Conservation (phyloP, 2,329 filamentous ascomycete genomes). For the Claviceps pusilla region DNA sequence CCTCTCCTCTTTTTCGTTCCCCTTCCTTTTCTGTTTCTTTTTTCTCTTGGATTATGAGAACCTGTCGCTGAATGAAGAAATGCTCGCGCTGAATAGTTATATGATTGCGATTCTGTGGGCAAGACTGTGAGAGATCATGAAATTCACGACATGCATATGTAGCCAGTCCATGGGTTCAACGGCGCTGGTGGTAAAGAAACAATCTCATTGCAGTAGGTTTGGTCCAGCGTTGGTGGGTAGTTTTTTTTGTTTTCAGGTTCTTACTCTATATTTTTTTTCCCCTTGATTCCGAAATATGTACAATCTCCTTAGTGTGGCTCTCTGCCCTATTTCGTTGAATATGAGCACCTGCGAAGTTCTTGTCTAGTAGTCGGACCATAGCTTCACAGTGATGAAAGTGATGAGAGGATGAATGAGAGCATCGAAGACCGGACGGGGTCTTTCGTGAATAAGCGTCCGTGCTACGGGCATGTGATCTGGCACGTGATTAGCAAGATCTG, state of each 20-base stretch:
- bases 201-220: background rate
- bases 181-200: conserved; percentile 1
- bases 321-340: background rate
- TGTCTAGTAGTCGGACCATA: background rate
- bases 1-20: background rate
- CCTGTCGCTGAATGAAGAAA: background rate
- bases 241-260: background rate
- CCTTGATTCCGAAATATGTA: background rate
- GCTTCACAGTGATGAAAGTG: no score
- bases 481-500: conserved; percentile 2
- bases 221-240: background rate
- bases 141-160: conserved; percentile 3
- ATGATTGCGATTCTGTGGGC: background rate
- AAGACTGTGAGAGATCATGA: background rate
- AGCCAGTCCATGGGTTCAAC: conserved; percentile 2
- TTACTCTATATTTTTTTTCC: background rate
- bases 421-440: no score
- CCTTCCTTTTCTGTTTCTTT: background rate
- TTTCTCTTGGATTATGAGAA: background rate
- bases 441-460: background rate
- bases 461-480: conserved; percentile 10
- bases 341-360: background rate
- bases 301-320: background rate
- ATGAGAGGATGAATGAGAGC: no score
- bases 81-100: background rate